Evolutionary conservation across 805 yeast species (phyloP), one percentile per base, ranked within the genome.

Genomic region (Candida maltosa): DNA sequence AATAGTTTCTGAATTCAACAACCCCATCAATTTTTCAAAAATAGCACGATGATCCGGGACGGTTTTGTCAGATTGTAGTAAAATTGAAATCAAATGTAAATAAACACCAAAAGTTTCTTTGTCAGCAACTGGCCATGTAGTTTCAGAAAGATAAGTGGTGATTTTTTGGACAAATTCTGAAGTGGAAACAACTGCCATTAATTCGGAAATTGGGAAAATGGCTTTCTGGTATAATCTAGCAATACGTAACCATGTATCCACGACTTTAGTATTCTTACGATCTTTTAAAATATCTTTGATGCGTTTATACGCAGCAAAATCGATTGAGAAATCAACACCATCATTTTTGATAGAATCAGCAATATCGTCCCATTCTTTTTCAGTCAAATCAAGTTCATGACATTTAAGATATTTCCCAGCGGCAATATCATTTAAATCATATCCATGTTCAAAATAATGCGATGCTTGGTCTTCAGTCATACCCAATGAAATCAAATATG

Each of bases 1-100:
- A 31, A 31, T 53, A 8, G 77, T 40, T 2, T 62, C 59, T 2
- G 48, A 54, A 9, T 59, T 48, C 20, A 78, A 49, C 23, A 64
- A 65, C 0, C 45, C 31, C 3, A 69, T 40, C 37, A 74, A 69
- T 6, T 53, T 50, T 6, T 61, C 64, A 37, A 54, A 52, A 6
- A 47, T 36, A 3, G 31, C 35, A 24, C 36, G 26, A 9, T 40
- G 35, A 14, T 22, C 18, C 5, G 32, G 26, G 10, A 26, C 20
- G 11, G 31, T 15, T 6, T 26, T 25, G 11, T 31, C 32, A 31
- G 26, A 17, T 21, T 32, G 37, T 4, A 38, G 18, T 12, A 38
- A 29, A 25, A 24, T 22, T 4, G 36, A 34, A 10, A 35, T 23
- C n/a, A 38, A 16, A 25, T 38, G 42, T 10, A 34, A 32, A 26